These are phyloP conservation scores for Cladophialophora chaetospira DNA, from an alignment of 2,329 filamentous ascomycete species.

Conservation along the genomic window DNA sequence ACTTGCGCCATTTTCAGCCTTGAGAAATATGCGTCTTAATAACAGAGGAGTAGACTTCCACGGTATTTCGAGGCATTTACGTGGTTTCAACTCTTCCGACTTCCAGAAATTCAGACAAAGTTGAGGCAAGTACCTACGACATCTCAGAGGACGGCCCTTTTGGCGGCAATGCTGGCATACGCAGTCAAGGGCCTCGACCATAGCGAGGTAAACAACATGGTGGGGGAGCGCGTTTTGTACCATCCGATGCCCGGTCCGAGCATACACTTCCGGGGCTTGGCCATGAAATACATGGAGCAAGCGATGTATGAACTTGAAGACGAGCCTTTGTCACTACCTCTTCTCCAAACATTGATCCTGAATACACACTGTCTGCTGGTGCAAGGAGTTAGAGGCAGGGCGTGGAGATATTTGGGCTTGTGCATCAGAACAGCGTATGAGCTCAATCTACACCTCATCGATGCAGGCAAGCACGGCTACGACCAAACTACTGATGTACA, in stretches of 20 bases:
- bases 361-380: constrained; percentile 41
- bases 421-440: constrained; percentile 41
- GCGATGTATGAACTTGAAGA: constrained; percentile 39
- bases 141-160: constrained; percentile 33
- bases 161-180: constrained; percentile 40
- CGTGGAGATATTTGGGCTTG: constrained; percentile 40
- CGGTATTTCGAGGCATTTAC: constrained; percentile 38
- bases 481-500: constrained; percentile 7
- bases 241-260: constrained; percentile 5
- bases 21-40: no score
- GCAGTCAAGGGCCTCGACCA: constrained; percentile 26
- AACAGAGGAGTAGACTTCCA: constrained; percentile 5
- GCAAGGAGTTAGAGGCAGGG: constrained; percentile 40
- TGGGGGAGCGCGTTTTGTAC: constrained; percentile 22
- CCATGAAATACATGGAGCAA: constrained; percentile 35
- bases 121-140: constrained; percentile 28
- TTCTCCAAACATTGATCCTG: constrained; percentile 43
- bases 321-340: constrained; percentile 38
- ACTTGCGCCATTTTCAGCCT: no score
- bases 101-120: constrained; percentile 35
- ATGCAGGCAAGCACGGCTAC: constrained; percentile 11
- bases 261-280: constrained; percentile 33
- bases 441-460: constrained; percentile 39
- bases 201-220: constrained; percentile 4
- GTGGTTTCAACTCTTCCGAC: constrained; percentile 39